Evolutionary conservation across 768 basidiomycete genomes (phyloP).

Genomic region (Tylopilus felleus): DNA sequence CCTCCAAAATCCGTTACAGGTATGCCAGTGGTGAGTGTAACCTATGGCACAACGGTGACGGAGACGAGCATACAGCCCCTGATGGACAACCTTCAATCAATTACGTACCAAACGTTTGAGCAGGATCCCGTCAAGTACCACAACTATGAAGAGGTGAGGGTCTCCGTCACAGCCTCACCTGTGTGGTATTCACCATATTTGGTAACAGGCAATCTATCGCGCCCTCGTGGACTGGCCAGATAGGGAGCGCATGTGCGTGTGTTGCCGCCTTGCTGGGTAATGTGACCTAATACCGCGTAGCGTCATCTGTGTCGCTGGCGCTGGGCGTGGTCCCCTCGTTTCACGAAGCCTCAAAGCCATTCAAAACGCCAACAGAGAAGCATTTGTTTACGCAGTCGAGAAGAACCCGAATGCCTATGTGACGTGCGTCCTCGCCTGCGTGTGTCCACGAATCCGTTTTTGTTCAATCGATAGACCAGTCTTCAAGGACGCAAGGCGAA

Average conservation of each 20-base stretch:
- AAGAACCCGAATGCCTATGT: constrained; percentile 97
- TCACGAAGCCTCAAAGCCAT: constrained; percentile 79
- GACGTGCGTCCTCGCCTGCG: constrained; percentile 60
- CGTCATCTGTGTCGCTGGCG: constrained; percentile 87
- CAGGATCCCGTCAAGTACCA: constrained; percentile 95
- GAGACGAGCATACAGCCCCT: constrained; percentile 57
- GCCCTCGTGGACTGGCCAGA: constrained; percentile 73
- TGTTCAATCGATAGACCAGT: constrained; percentile 39
- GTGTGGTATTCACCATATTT: constrained; percentile 7
- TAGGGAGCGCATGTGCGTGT: constrained; percentile 55
- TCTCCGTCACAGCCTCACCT: constrained; percentile 6
- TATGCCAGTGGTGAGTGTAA: constrained; percentile 28
- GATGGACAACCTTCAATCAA: constrained; percentile 95
- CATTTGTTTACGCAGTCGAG: constrained; percentile 82
- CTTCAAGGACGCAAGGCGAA: constrained; percentile 76
- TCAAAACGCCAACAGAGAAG: constrained; percentile 58
- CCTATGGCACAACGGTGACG: constrained; percentile 6
- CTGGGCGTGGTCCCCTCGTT: constrained; percentile 91
- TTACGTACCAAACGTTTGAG: constrained; percentile 97
- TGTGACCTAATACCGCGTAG: constrained; percentile 39
- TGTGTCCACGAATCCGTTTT: constrained; percentile 6
- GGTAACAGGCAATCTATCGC: constrained; percentile 66
- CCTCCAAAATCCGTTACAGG: constrained; percentile 92
- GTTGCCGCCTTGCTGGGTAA: constrained; percentile 27
- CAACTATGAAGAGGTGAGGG: constrained; percentile 84